A percentile compares a stretch with the other conserved stretches of the same genome.
phyloP scores from a whole-genome alignment of 352 stramenopile genomes.

The Lagenidium sp. region DNA sequence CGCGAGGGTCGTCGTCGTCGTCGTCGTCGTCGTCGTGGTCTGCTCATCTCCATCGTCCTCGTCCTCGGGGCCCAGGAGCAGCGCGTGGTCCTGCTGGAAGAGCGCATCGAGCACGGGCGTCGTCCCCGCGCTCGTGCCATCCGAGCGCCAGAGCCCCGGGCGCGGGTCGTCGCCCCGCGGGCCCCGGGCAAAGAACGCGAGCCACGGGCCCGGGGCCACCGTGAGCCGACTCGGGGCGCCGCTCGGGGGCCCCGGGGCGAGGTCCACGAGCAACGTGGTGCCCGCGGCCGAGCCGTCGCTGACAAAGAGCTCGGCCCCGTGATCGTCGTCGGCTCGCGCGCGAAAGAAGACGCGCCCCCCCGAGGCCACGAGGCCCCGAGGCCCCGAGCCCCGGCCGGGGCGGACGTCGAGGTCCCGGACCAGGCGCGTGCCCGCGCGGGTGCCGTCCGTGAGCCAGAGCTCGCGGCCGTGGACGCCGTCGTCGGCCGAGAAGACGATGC shows the following conservation, averaged over 20 bases:
- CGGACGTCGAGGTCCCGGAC: slow-evolving; percentile 39
- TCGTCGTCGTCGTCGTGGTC: too few relatives aligned
- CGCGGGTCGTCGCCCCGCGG: not conserved
- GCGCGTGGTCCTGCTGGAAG: slow-evolving; percentile 8
- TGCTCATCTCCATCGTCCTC: too few relatives aligned
- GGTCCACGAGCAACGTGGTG: slow-evolving; percentile 28
- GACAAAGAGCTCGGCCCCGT: slow-evolving; percentile 44
- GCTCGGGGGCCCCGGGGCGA: slow-evolving; percentile 17
- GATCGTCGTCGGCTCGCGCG: slow-evolving; percentile 10
- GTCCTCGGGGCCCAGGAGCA: not conserved
- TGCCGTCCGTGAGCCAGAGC: slow-evolving; percentile 56
- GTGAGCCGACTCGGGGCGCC: slow-evolving; percentile 17
- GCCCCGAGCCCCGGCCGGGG: slow-evolving; percentile 20
- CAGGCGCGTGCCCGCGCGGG: slow-evolving; percentile 22
- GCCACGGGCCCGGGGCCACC: slow-evolving; percentile 2
- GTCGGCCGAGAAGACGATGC: slow-evolving; percentile 58
- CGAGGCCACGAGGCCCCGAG: slow-evolving; percentile 29
- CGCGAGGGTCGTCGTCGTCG: too few relatives aligned
- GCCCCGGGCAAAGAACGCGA: slow-evolving; percentile 21
- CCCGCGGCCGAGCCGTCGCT: slow-evolving; percentile 34
- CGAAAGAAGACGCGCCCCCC: slow-evolving; percentile 27
- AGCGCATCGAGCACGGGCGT: slow-evolving; percentile 13
- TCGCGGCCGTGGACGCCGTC: slow-evolving; percentile 59
- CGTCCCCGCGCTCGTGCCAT: slow-evolving; percentile 18
- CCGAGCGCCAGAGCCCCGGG: slow-evolving; percentile 19